These are phyloP conservation scores for Lyophyllum shimeji DNA, from an alignment of 768 basidiomycete species.

Conservation along the genomic window DNA sequence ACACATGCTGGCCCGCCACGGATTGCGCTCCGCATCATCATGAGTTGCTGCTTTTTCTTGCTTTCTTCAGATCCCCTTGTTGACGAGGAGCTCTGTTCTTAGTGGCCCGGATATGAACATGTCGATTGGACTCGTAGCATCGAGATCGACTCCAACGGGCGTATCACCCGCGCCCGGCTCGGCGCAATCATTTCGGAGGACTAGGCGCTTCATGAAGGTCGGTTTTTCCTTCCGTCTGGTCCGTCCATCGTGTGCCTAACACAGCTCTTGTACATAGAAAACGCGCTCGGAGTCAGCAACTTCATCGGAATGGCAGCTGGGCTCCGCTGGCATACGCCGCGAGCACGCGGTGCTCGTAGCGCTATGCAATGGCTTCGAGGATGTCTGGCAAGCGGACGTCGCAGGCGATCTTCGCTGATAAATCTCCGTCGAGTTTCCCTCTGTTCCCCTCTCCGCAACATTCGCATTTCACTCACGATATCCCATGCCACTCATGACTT, in stretches of 20 bases:
- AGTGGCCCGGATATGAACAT: constrained; percentile 35
- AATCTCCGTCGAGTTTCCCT: too few species aligned
- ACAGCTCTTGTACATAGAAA: constrained; percentile 26
- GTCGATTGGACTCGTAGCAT: constrained; percentile 39
- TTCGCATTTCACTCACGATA: too few species aligned
- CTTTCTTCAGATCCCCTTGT: background rate
- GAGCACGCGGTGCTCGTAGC: constrained; percentile 43
- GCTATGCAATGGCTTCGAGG: constrained; percentile 39
- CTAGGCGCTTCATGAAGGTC: constrained; percentile 41
- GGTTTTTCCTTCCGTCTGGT: constrained; percentile 3
- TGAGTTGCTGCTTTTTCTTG: constrained; percentile 17
- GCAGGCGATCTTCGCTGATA: constrained; percentile 32
- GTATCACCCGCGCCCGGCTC: constrained; percentile 45
- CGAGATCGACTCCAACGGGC: constrained; percentile 28
- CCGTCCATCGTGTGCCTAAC: background rate
- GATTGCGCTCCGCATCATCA: constrained; percentile 39
- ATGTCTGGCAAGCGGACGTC: constrained; percentile 53
- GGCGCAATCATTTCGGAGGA: constrained; percentile 35
- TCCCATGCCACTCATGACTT: too few species aligned
- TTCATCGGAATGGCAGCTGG: constrained; percentile 32
- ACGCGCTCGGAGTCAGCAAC: constrained; percentile 24
- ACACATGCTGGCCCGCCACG: constrained; percentile 30
- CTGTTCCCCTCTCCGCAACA: too few species aligned
- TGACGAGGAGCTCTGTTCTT: background rate
- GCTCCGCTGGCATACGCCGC: constrained; percentile 33